Evolutionary conservation across 192 early-diverging fungal species (phyloP).

Genomic region (Coemansia sp.): DNA sequence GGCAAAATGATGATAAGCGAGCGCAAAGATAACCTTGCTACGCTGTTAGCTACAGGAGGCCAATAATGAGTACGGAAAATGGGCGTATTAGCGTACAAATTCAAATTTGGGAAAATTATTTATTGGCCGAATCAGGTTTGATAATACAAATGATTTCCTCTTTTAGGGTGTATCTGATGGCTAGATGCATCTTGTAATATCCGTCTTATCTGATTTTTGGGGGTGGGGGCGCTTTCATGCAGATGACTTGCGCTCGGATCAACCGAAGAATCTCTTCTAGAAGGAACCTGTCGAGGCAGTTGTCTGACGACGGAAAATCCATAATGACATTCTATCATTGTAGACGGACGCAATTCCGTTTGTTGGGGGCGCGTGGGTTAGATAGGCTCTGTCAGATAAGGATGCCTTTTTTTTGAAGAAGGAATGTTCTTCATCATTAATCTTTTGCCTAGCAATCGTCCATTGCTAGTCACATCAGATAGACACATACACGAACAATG

Average conservation of each 20-base stretch:
- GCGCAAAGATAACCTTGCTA: not conserved
- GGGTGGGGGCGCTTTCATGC: not conserved
- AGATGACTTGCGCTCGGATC: not conserved
- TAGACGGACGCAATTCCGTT: not conserved
- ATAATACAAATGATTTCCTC: not conserved
- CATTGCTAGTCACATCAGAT: not conserved
- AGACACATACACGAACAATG: not conserved
- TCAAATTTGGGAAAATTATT: not conserved
- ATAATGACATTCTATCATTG: not conserved
- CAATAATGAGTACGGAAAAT: not conserved
- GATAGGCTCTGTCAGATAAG: not conserved
- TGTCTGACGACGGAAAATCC: not conserved
- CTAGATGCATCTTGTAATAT: not conserved
- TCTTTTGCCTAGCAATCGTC: not conserved
- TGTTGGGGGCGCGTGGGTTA: not conserved
- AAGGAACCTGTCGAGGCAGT: not conserved
- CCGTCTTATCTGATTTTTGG: slow-evolving; percentile 3
- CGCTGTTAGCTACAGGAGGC: not conserved
- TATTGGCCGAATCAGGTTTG: not conserved
- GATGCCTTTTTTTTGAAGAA: not conserved
- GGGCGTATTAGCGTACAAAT: not conserved
- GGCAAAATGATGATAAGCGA: not conserved
- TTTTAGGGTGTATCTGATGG: slow-evolving; percentile 3
- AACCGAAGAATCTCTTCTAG: not conserved
- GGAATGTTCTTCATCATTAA: not conserved